Percentiles rank a stretch among this genome's conserved stretches.
Evolutionary conservation across 352 stramenopile genomes (phyloP).

Genomic region (Globisporangium cystogenes): DNA sequence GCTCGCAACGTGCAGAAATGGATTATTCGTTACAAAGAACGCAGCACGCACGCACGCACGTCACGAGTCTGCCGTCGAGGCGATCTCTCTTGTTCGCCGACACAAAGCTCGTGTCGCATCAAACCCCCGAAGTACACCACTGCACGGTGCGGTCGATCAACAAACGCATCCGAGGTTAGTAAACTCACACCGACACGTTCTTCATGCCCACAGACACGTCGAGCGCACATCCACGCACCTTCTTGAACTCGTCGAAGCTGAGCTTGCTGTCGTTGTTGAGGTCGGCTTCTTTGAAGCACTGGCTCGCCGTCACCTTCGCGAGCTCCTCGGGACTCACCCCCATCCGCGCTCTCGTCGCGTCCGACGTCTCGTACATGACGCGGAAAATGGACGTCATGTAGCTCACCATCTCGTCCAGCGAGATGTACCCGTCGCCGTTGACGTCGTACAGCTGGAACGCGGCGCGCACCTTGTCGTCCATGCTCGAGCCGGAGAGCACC

Average conservation of each 20-base stretch:
- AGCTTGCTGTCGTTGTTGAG: constrained; percentile 82
- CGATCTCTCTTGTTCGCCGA: not conserved
- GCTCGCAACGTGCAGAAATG: constrained; percentile 10
- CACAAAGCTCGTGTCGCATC: not conserved
- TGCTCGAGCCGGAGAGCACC: constrained; percentile 77
- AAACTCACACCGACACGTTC: not conserved
- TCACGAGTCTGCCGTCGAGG: not conserved
- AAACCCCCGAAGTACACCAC: constrained; percentile 18
- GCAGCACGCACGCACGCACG: constrained; percentile 1
- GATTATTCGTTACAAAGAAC: constrained; percentile 17
- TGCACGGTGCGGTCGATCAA: not conserved
- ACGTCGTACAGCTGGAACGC: constrained; percentile 86
- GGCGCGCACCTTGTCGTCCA: constrained; percentile 84
- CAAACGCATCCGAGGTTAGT: not conserved
- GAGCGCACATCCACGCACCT: constrained; percentile 28
- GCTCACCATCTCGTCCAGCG: constrained; percentile 80
- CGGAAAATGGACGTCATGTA: constrained; percentile 89
- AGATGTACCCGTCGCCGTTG: constrained; percentile 83
- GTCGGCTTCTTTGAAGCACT: constrained; percentile 85
- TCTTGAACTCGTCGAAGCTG: constrained; percentile 88
- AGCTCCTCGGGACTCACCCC: constrained; percentile 71
- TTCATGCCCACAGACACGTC: not conserved
- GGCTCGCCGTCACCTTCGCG: constrained; percentile 64
- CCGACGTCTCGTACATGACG: constrained; percentile 87
- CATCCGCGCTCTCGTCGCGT: constrained; percentile 70